These are phyloP conservation scores for Lyophyllum decastes DNA, from an alignment of 768 basidiomycete genomes.

Conservation along the genomic window DNA sequence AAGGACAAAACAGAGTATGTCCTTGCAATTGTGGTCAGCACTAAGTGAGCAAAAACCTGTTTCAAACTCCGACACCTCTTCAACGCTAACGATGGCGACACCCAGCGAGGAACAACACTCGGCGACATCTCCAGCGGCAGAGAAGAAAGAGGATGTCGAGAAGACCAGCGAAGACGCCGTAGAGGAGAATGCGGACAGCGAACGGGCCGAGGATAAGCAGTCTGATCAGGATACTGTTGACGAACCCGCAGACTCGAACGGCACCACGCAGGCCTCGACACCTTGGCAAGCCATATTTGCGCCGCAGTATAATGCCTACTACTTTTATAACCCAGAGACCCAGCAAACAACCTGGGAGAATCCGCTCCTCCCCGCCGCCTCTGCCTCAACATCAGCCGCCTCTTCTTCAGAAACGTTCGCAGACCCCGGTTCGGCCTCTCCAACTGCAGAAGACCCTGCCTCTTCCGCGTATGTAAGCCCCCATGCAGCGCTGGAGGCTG, in stretches of 20 bases:
- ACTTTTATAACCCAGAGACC: slow-evolving; percentile 78
- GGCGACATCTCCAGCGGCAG: background rate
- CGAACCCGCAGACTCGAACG: background rate
- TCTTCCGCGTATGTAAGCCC: slow-evolving; percentile 32
- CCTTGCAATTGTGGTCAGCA: background rate
- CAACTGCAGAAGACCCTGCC: background rate
- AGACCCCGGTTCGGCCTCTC: slow-evolving; percentile 18
- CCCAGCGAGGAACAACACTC: background rate
- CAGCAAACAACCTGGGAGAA: slow-evolving; percentile 86
- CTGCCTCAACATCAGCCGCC: slow-evolving; percentile 18
- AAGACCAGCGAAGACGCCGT: background rate
- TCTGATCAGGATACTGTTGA: background rate
- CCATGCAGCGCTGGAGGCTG: slow-evolving; percentile 60
- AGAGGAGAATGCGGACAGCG: background rate
- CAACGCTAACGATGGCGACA: background rate
- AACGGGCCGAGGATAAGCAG: background rate
- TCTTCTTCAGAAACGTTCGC: slow-evolving; percentile 22
- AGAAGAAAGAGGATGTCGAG: background rate
- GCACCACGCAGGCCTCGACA: slow-evolving; percentile 5
- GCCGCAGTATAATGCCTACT: slow-evolving; percentile 77
- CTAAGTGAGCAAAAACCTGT: background rate
- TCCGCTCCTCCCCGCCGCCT: slow-evolving; percentile 51
- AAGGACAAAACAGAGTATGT: too few species aligned
- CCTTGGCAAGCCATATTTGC: slow-evolving; percentile 86
- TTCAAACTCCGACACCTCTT: slow-evolving; percentile 2